Evolutionary conservation across 2,329 filamentous ascomycete species (phyloP).

Genomic region (Pyrenophora graminea): DNA sequence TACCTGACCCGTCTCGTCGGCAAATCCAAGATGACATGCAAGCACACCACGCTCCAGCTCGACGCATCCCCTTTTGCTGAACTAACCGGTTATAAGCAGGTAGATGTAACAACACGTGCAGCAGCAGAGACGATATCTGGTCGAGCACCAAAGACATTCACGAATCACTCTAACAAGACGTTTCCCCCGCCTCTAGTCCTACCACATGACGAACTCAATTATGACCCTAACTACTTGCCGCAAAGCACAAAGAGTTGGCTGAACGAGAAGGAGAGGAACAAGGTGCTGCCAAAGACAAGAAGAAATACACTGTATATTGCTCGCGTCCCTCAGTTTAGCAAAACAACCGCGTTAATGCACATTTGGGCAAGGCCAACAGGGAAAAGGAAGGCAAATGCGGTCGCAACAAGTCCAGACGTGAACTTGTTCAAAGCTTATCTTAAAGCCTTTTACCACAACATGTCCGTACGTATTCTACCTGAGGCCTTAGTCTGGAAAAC

Average conservation of each 20-base stretch:
- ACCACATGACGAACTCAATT: conserved; percentile 62
- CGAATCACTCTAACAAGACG: conserved; percentile 11
- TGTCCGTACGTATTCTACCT: conserved; percentile 55
- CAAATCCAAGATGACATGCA: conserved; percentile 2
- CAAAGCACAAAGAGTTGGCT: conserved; percentile 61
- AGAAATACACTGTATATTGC: conserved; percentile 60
- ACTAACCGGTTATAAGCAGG: conserved; percentile 41
- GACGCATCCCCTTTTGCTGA: conserved; percentile 43
- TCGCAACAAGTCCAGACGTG: conserved; percentile 13
- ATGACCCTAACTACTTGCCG: conserved; percentile 56
- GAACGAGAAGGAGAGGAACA: conserved; percentile 51
- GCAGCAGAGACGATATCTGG: conserved; percentile 27
- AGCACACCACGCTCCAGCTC: conserved; percentile 16
- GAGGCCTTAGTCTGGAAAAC: conserved; percentile 51
- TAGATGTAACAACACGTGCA: conserved; percentile 25
- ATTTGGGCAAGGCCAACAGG: conserved; percentile 49
- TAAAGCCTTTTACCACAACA: conserved; percentile 58
- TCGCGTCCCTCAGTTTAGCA: conserved; percentile 49
- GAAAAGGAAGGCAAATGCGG: background rate
- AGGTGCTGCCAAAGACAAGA: conserved; percentile 48
- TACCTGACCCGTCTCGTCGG: background rate
- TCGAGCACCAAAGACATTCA: conserved; percentile 1
- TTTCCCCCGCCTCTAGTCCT: conserved; percentile 66
- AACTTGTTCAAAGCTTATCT: conserved; percentile 51
- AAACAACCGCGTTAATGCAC: conserved; percentile 47